These are phyloP conservation scores for Leishmania braziliensis DNA, from an alignment of 208 protist species.

Conservation along the genomic window DNA sequence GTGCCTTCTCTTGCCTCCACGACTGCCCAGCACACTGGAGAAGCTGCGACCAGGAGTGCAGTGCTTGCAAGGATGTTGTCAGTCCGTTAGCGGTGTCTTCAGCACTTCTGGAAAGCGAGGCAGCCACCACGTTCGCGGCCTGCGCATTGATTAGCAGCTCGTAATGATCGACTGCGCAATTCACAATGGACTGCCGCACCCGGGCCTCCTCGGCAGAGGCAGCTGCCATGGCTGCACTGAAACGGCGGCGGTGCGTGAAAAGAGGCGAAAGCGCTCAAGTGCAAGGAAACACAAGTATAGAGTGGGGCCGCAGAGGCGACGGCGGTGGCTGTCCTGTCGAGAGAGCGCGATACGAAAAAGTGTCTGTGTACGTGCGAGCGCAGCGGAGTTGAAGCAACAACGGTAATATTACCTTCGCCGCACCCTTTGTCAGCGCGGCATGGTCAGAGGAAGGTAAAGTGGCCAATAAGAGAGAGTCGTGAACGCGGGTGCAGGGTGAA, in stretches of 20 bases:
- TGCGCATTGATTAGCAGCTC: constrained; percentile 60
- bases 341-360: background rate
- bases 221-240: constrained; percentile 3
- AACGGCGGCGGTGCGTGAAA: background rate
- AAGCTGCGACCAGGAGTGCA: constrained; percentile 52
- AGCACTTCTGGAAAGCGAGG: constrained; percentile 35
- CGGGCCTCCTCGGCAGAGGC: constrained; percentile 40
- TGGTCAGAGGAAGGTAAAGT: background rate
- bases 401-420: background rate
- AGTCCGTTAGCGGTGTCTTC: constrained; percentile 46
- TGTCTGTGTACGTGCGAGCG: background rate
- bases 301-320: background rate
- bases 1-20: constrained; percentile 70
- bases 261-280: background rate
- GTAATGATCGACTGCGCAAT: constrained; percentile 71
- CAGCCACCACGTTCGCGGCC: constrained; percentile 52
- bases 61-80: constrained; percentile 44
- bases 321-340: background rate
- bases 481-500: background rate
- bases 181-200: constrained; percentile 58
- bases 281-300: background rate
- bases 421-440: background rate
- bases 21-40: constrained; percentile 44
- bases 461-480: background rate
- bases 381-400: background rate